Evolutionary conservation across 371 early-diverging fungal species (phyloP).

Genomic region (Choanephora cucurbitarum): DNA sequence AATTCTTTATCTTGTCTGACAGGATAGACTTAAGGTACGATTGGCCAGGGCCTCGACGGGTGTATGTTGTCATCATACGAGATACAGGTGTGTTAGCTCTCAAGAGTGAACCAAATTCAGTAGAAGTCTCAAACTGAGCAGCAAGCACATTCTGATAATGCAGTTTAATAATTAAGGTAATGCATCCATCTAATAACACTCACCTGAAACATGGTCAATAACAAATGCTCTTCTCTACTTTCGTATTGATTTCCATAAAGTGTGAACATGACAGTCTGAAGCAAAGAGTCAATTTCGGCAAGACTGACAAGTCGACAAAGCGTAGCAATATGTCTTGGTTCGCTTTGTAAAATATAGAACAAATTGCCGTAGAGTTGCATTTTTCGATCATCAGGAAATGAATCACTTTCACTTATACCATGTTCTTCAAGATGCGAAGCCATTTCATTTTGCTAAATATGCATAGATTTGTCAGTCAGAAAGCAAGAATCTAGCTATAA

Average conservation of each 20-base stretch:
- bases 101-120: slow-evolving; percentile 84
- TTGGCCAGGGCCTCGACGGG: slow-evolving; percentile 92
- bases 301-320: slow-evolving; percentile 85
- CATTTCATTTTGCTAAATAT: slow-evolving; percentile 77
- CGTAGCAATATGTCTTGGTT: slow-evolving; percentile 92
- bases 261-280: slow-evolving; percentile 96
- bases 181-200: too few relatives aligned
- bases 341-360: slow-evolving; percentile 90
- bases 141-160: slow-evolving; percentile 82
- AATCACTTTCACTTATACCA: slow-evolving; percentile 67
- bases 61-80: slow-evolving; percentile 96
- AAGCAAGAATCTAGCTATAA: not conserved
- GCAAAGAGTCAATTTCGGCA: slow-evolving; percentile 87
- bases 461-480: not conserved
- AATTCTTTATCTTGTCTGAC: slow-evolving; percentile 75
- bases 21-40: slow-evolving; percentile 88
- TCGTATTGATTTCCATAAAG: slow-evolving; percentile 96
- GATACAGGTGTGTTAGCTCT: slow-evolving; percentile 96
- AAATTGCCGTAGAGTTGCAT: slow-evolving; percentile 90
- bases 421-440: slow-evolving; percentile 77
- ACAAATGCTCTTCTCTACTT: slow-evolving; percentile 90
- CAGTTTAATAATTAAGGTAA: too few relatives aligned
- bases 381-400: slow-evolving; percentile 80
- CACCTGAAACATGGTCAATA: slow-evolving; percentile 95
- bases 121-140: slow-evolving; percentile 86